Conservation (phyloP, 2,329 filamentous ascomycete species). For the Emmonsiellopsis sp. region DNA sequence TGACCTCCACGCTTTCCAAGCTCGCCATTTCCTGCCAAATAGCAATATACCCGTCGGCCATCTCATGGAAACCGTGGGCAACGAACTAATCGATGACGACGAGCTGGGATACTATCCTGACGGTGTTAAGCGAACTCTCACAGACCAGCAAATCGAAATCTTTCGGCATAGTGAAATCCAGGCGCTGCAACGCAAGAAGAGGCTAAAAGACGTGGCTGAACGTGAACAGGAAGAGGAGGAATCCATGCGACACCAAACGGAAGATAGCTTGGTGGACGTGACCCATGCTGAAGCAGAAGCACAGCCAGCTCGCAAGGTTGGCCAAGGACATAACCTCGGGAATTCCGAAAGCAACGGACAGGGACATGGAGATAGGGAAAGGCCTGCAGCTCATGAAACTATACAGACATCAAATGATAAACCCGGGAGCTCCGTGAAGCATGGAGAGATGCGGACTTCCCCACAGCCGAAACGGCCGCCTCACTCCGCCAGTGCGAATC, state of each 20-base stretch:
- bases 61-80: constrained; percentile 1
- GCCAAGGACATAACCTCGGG: too few species aligned
- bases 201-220: constrained; percentile 21
- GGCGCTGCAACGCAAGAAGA: constrained; percentile 50
- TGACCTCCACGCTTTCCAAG: constrained; percentile 52
- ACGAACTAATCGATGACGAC: constrained; percentile 37
- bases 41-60: constrained; percentile 1
- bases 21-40: constrained; percentile 46
- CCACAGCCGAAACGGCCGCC: neutral
- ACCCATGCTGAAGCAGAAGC: neutral
- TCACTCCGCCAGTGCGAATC: neutral
- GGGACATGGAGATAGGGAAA: too few species aligned
- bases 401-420: neutral
- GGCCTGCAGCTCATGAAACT: too few species aligned
- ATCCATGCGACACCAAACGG: neutral
- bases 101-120: constrained; percentile 77
- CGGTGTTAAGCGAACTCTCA: constrained; percentile 79
- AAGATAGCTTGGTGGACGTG: neutral
- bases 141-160: constrained; percentile 81
- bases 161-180: constrained; percentile 86
- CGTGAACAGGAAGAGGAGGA: neutral
- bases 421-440: neutral
- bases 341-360: too few species aligned
- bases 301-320: neutral
- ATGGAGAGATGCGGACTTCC: neutral